A percentile compares a stretch with the other conserved stretches of the same genome.
Evolutionary conservation across 2,329 filamentous ascomycete genomes (phyloP).

Genomic region (Penicillium sp.): DNA sequence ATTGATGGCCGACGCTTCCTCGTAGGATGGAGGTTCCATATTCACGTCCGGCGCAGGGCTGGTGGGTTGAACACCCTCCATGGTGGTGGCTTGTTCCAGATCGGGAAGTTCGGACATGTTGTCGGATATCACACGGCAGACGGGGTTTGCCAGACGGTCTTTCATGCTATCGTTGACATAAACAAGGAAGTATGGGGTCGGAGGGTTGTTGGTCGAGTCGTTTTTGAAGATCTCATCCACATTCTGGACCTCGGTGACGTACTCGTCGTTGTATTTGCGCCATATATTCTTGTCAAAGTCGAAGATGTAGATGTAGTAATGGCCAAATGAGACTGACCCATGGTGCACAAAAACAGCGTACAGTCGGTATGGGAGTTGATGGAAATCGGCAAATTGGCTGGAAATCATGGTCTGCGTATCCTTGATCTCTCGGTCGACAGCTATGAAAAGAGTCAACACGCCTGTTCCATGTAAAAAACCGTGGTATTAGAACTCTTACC

Average conservation of each 20-base stretch:
- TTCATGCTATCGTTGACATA: slow-evolving; percentile 65
- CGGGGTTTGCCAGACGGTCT: slow-evolving; percentile 50
- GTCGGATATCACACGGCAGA: slow-evolving; percentile 41
- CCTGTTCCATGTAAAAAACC: background rate
- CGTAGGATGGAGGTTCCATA: slow-evolving; percentile 26
- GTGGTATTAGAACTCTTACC: slow-evolving; percentile 21
- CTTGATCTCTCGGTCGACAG: slow-evolving; percentile 41
- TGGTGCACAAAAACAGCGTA: slow-evolving; percentile 91
- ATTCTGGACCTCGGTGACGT: slow-evolving; percentile 60
- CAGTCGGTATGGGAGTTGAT: slow-evolving; percentile 64
- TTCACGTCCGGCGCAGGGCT: slow-evolving; percentile 18
- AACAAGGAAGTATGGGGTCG: slow-evolving; percentile 74
- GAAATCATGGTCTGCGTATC: slow-evolving; percentile 44
- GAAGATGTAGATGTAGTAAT: slow-evolving; percentile 95
- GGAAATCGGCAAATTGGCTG: slow-evolving; percentile 55
- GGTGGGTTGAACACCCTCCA: slow-evolving; percentile 15
- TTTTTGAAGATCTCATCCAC: slow-evolving; percentile 60
- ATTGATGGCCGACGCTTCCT: slow-evolving; percentile 14
- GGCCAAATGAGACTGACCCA: slow-evolving; percentile 59
- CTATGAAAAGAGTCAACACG: slow-evolving; percentile 12
- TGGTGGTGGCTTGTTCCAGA: slow-evolving; percentile 3
- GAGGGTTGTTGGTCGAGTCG: slow-evolving; percentile 52
- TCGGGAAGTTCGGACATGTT: slow-evolving; percentile 3
- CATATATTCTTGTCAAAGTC: slow-evolving; percentile 75
- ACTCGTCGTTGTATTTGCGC: slow-evolving; percentile 89